Percentiles rank a stretch among this genome's conserved stretches.
Conservation (phyloP, 2,329 filamentous ascomycete genomes). For the Aspergillus fijiensis region DNA sequence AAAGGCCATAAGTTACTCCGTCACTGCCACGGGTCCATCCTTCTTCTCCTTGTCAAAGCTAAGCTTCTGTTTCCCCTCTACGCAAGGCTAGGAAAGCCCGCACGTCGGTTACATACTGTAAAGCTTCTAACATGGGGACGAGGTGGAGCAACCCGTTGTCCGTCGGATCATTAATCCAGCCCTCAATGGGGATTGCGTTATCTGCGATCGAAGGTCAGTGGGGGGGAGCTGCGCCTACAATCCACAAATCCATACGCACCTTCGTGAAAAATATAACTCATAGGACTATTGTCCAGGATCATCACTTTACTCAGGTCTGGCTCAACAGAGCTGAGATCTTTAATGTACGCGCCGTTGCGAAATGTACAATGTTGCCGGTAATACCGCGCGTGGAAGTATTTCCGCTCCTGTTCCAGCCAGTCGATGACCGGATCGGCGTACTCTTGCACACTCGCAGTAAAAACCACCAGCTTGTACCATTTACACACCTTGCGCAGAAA, state of each 20-base stretch:
- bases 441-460: slow-evolving; percentile 96
- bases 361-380: slow-evolving; percentile 98
- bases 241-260: slow-evolving; percentile 56
- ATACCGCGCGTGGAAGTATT: slow-evolving; percentile 90
- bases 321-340: slow-evolving; percentile 93
- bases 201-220: slow-evolving; percentile 56
- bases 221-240: background rate
- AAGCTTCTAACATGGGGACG: slow-evolving; percentile 84
- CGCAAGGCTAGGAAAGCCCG: slow-evolving; percentile 83
- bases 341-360: slow-evolving; percentile 94
- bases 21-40: background rate
- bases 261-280: slow-evolving; percentile 98
- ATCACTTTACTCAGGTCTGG: slow-evolving; percentile 96
- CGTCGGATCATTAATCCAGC: slow-evolving; percentile 98
- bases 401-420: slow-evolving; percentile 94
- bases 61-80: slow-evolving; percentile 66
- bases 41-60: slow-evolving; percentile 6
- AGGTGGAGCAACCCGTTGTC: slow-evolving; percentile 93
- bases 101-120: slow-evolving; percentile 97
- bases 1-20: background rate
- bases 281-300: slow-evolving; percentile 96
- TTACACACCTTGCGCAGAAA: slow-evolving; percentile 92
- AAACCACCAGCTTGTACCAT: slow-evolving; percentile 97
- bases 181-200: slow-evolving; percentile 98
- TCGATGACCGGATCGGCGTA: slow-evolving; percentile 99